Evolutionary conservation across 495 filamentous ascomycete species (phyloP), one percentile per base, ranked within the genome.

Genomic region (Neurospora tetrasperma): DNA sequence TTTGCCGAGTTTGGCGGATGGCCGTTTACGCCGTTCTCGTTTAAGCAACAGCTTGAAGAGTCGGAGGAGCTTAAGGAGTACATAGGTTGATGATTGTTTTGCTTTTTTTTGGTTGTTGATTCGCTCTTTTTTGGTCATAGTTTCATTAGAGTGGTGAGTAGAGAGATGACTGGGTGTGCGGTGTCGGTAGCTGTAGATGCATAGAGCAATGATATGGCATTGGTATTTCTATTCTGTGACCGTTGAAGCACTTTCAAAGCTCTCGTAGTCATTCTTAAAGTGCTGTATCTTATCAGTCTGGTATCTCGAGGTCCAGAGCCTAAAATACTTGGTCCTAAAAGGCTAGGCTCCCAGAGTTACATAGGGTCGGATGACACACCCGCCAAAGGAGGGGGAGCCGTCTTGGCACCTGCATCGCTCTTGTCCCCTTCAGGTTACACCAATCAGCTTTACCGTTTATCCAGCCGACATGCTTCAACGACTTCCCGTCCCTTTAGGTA

Each of bases 1-100:
- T 97, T 98, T 85, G 97, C 98, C 84, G 91, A 98, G 80, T 97
- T 97, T 74, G 94, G 94, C 71, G 96, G 96, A 59, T 87, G 96
- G 79, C 85, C 94, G 44, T 98, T 99, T 83, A 85, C 91, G 76
- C 96, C 96, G 10, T 98, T 99, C 81, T 94, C 91, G 78, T 98
- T 98, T 80, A 90, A 90, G 84, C 85, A 89, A 23, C 82, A 98
- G 75, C 82, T 99, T 72, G 96, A 99, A 81, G 94, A 97, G 80
- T 92, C 95, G 69, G 87, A 88, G 73, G 82, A 83, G 74, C 77
- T 86, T 75, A 82, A 77, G 69, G 83, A 84, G 43, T 86, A 83
- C 73, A 73, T 80, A 44, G 83, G 83, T 43, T 86, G 78, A 73
- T 69, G 31, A 66, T 66, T 35, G 12, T 66, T 59, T 59, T 59